Base-by-base conservation (phyloP, 2,329 filamentous ascomycete species). In the Ceratocystis cubensis region DNA sequence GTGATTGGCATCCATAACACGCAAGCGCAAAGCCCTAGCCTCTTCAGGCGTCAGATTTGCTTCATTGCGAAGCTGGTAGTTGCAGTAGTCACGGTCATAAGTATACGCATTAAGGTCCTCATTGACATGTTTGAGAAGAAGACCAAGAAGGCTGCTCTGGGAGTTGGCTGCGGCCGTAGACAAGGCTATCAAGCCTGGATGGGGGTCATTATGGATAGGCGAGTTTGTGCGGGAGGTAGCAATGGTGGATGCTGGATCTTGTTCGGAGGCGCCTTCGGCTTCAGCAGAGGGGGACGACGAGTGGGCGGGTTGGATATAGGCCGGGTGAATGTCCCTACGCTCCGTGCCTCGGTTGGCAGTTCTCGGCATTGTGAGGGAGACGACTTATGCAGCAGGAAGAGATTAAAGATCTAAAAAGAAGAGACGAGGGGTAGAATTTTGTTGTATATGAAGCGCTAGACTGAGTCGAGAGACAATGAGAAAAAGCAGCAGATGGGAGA, bases 51-150 rank as follows among this genome's bases (percentile, higher is more conserved):
- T 77, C 59, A 79, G 71, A 62, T 75, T 72, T 3, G 70, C 68
- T 5, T 71, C 70, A 1, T 68, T 66, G 50, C 67, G 67, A 8
- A 80, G 72, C 68, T 76, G 74, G 20, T 74, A 70, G 7, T 70
- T 70, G 69, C 76, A 78, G 70, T 76, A 79, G n/a, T 76, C 74
- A 3, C 77, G 68, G 67, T 80, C 78, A 65, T 77, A 75, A 1
- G 72, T 71, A 67, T 79, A 79, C 0, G 77, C 77, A 1, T 70
- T 71, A 61, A 79, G 74, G 64, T 80, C 78, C 65, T 80, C 77
- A 13, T 71, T 69, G 63, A 78, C 72, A 70, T 80, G 78, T 28
- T 67, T 66, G 2, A 69, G 63, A 2, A 70, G 61, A 13, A 70
- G 61, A 7, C 53, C 68, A 46, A 68, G 53, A 2, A 66, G 41